Conservation (phyloP, 2,329 filamentous ascomycete species). For the Cladosporium velox region DNA sequence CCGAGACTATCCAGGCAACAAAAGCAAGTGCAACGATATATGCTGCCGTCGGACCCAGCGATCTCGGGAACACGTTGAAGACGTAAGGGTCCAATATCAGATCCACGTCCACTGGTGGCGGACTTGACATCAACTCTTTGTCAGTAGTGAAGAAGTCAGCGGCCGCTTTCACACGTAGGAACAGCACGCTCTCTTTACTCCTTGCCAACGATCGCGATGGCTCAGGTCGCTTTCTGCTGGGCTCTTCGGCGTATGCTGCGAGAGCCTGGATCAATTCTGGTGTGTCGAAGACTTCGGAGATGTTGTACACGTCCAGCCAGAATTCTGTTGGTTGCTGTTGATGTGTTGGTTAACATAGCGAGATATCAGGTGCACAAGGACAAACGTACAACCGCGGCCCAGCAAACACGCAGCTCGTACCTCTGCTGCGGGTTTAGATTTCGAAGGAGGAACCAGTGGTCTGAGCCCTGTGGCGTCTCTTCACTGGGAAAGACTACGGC, state of each 20-base stretch:
- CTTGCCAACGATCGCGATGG: neutral
- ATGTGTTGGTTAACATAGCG: neutral
- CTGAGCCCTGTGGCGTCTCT: conserved; percentile 55
- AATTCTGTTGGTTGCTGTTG: conserved; percentile 85
- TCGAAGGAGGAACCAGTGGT: conserved; percentile 79
- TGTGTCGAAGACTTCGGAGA: conserved; percentile 59
- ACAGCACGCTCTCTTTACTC: conserved; percentile 46
- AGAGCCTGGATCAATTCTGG: conserved; percentile 36
- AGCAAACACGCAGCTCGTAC: conserved; percentile 92
- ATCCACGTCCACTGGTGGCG: conserved; percentile 75
- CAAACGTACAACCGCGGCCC: conserved; percentile 82
- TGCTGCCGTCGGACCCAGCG: conserved; percentile 68
- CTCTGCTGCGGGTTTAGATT: conserved; percentile 68
- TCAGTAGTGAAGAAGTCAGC: conserved; percentile 86
- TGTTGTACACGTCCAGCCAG: conserved; percentile 64
- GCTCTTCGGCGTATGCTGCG: conserved; percentile 32
- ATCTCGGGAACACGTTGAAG: conserved; percentile 75
- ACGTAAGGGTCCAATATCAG: conserved; percentile 84
- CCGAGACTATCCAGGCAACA: conserved; percentile 54
- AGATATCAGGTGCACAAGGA: neutral
- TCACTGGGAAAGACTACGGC: conserved; percentile 67
- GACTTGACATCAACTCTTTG: conserved; percentile 69
- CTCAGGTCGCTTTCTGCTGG: conserved; percentile 4
- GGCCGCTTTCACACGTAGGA: conserved; percentile 72
- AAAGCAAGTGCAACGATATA: conserved; percentile 67